Base-by-base conservation (phyloP, 768 basidiomycete genomes). In the Xanthoconium stramineum region DNA sequence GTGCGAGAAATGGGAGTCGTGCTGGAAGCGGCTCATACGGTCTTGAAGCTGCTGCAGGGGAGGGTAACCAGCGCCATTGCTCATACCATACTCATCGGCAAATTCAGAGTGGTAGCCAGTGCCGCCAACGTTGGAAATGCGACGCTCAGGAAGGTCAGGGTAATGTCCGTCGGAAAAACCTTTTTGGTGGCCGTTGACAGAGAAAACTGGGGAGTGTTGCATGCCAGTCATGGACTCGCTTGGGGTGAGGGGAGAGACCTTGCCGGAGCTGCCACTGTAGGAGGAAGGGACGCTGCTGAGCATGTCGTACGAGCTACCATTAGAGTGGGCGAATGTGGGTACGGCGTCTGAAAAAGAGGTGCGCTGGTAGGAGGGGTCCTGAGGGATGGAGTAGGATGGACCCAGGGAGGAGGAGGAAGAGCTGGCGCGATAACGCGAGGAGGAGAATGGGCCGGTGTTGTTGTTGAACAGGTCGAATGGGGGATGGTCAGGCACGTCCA, bases 221-320 rank as follows among this genome's bases (percentile, higher is more conserved):
- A 89, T 75, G 47, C 76, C 76, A 55, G 75, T 72, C 57, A 83
- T 80, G 42, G 83, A 75, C 69, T 89, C 88, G 62, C 71, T 84
- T 35, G 88, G 87, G 13, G 86, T 86, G 43, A 89, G 76, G 0
- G 89, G 87, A 19, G 89, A 89, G 48, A 84, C 85, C 71, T 89
- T 90, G 59, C 87, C 88, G 56, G 83, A 85, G 74, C 78, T 80
- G 44, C 68, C 61, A 13, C 68, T 71, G 73, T 84, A 83, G 15
- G 84, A 85, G 4, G 85, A 84, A 24, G 84, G 76, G 20, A 86
- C 74, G 59, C 80, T 81, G 69, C 75, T 75, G 68, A 85, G 83
- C 64, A 86, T 79, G 68, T 86, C 86, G 72, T 87, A 89, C 12
- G 83, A 77, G 67, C 77, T 76, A 52, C 75, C 67, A 61, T 75